Evolutionary conservation across 129 eudicot species (phyloP).

Genomic region (Sambucus nigra): DNA sequence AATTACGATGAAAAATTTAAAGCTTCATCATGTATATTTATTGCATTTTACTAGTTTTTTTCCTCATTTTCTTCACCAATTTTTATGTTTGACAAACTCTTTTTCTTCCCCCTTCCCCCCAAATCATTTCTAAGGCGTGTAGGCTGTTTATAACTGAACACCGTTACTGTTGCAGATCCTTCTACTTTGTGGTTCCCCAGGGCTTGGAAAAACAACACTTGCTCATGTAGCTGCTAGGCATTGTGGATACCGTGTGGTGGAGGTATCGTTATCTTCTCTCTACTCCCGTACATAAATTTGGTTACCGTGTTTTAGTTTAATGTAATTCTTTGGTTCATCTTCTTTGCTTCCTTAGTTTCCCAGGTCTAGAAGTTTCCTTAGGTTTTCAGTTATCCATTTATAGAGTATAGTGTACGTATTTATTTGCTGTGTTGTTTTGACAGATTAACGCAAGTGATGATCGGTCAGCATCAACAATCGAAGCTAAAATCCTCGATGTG

Average conservation of each 20-base stretch:
- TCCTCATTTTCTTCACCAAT: too few relatives aligned
- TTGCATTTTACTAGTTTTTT: too few relatives aligned
- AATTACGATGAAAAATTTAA: too few relatives aligned
- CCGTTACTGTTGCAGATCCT: constrained; percentile 47
- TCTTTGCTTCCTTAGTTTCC: neutral
- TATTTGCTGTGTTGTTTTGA: neutral
- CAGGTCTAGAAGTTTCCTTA: neutral
- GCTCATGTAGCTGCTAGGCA: constrained; percentile 98
- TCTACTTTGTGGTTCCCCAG: constrained; percentile 97
- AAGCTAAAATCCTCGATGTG: constrained; percentile 84
- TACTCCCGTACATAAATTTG: neutral
- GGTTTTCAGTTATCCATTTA: neutral
- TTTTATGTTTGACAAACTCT: too few relatives aligned
- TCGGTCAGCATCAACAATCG: constrained; percentile 69
- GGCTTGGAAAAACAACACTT: constrained; percentile 98
- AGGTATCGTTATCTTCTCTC: constrained; percentile 32
- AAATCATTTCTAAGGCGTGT: constrained; percentile 5
- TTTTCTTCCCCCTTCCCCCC: neutral
- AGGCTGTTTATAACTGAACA: constrained; percentile 5
- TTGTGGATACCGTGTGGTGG: constrained; percentile 95
- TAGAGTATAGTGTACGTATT: constrained; percentile 3
- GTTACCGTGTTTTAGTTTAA: neutral
- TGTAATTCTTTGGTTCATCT: neutral
- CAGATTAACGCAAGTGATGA: constrained; percentile 99
- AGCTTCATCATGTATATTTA: too few relatives aligned